These are phyloP conservation scores for Handroanthus guayacan DNA, from an alignment of 257 asterid genomes.

Conservation along the genomic window DNA sequence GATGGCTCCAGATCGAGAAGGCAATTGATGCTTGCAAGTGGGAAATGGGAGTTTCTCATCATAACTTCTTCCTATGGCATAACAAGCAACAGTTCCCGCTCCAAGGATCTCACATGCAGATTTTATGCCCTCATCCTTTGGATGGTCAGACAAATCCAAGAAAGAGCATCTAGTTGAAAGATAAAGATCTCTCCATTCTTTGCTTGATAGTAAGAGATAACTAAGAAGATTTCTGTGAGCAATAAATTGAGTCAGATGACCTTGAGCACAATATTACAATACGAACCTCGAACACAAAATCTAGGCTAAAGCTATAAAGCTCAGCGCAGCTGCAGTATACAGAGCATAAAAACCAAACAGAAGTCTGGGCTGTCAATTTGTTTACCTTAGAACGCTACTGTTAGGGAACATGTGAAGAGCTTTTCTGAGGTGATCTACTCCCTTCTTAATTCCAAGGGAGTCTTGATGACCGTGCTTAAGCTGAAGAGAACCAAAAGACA, in stretches of 20 bases:
- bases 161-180: slow-evolving; percentile 71
- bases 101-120: slow-evolving; percentile 77
- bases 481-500: slow-evolving; percentile 54
- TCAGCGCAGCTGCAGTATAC: background rate
- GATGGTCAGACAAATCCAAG: slow-evolving; percentile 53
- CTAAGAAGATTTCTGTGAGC: slow-evolving; percentile 76
- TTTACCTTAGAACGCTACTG: slow-evolving; percentile 77
- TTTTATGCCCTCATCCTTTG: slow-evolving; percentile 55
- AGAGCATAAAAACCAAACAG: slow-evolving; percentile 2
- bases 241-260: slow-evolving; percentile 43
- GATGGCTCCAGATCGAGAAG: slow-evolving; percentile 51
- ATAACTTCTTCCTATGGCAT: slow-evolving; percentile 48
- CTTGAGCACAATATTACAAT: slow-evolving; percentile 21
- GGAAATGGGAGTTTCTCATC: slow-evolving; percentile 45
- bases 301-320: slow-evolving; percentile 19
- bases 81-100: slow-evolving; percentile 89
- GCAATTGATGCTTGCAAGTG: slow-evolving; percentile 56
- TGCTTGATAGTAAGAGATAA: slow-evolving; percentile 73
- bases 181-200: slow-evolving; percentile 69
- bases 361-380: background rate
- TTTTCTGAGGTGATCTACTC: slow-evolving; percentile 81
- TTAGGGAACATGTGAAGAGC: slow-evolving; percentile 87
- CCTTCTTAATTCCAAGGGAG: slow-evolving; percentile 68
- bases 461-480: slow-evolving; percentile 59
- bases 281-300: slow-evolving; percentile 33